Evolutionary conservation across 2,329 filamentous ascomycete species (phyloP).

Genomic region (Hymenoscyphus linearis): DNA sequence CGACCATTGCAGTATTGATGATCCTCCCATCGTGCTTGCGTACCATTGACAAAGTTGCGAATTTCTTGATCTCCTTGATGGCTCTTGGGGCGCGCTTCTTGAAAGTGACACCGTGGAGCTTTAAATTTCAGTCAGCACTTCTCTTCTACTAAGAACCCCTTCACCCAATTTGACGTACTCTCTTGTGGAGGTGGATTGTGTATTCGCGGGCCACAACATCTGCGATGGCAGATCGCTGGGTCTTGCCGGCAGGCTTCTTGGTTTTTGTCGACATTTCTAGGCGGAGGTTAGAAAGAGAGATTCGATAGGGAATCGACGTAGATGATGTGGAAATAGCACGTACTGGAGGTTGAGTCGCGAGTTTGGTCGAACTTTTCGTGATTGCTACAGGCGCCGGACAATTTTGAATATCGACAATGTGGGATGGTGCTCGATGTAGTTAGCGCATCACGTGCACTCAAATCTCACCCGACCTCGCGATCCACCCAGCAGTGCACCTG

Average conservation of each 20-base stretch:
- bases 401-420: conserved; percentile 1
- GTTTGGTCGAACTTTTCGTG: conserved; percentile 12
- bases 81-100: conserved; percentile 98
- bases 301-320: not conserved
- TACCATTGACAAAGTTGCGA: conserved; percentile 95
- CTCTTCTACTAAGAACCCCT: conserved; percentile 12
- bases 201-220: conserved; percentile 99
- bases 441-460: not conserved
- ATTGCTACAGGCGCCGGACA: not conserved
- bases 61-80: conserved; percentile 99
- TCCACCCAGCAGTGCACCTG: no score
- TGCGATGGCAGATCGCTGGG: conserved; percentile 85
- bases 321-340: not conserved
- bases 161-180: conserved; percentile 59
- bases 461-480: no score
- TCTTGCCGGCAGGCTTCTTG: conserved; percentile 66
- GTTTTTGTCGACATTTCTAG: conserved; percentile 61
- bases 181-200: conserved; percentile 99
- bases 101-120: conserved; percentile 97
- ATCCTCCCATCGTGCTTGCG: conserved; percentile 32
- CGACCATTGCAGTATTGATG: not conserved
- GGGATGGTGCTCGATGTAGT: not conserved
- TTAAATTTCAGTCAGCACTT: conserved; percentile 45
- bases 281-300: conserved; percentile 26
- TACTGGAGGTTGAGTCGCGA: conserved; percentile 11